A percentile compares a stretch with the other conserved stretches of the same genome.
Conservation (phyloP, 1,139 yeast genomes). For the Lodderomyces parapsilosis region DNA sequence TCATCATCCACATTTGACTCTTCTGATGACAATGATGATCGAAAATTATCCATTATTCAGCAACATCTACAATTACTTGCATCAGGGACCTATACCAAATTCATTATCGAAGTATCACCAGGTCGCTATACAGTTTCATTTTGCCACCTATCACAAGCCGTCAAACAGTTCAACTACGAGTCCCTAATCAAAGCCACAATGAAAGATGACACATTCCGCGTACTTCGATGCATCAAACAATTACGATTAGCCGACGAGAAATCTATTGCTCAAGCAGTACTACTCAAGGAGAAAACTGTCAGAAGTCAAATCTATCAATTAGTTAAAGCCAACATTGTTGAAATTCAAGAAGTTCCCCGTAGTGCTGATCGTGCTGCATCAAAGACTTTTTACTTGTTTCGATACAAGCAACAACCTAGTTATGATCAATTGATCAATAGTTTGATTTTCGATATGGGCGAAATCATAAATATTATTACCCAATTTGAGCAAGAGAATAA, state of each 20-base stretch:
- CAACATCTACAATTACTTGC: constrained; percentile 57
- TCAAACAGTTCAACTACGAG: constrained; percentile 62
- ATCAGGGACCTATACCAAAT: constrained; percentile 41
- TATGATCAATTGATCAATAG: constrained; percentile 46
- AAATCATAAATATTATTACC: constrained; percentile 55
- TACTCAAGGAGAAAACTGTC: constrained; percentile 75
- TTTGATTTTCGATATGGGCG: constrained; percentile 52
- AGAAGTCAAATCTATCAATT: constrained; percentile 61
- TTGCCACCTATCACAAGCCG: constrained; percentile 37
- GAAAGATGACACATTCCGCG: constrained; percentile 58
- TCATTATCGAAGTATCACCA: constrained; percentile 43
- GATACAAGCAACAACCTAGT: constrained; percentile 63
- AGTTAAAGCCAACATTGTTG: constrained; percentile 58
- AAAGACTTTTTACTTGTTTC: constrained; percentile 79
- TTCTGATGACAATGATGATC: constrained; percentile 1
- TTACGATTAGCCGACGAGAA: constrained; percentile 81
- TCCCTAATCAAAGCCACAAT: constrained; percentile 56
- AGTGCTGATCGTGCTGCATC: constrained; percentile 91
- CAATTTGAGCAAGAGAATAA: constrained; percentile 60
- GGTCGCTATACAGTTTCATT: constrained; percentile 44
- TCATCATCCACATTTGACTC: too few species aligned
- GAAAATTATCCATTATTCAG: constrained; percentile 23
- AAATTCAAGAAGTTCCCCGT: constrained; percentile 89
- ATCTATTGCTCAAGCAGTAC: constrained; percentile 69
- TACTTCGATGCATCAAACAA: constrained; percentile 66